Evolutionary conservation across 2,329 filamentous ascomycete species (phyloP).

Genomic region (Metarhizium humberi): DNA sequence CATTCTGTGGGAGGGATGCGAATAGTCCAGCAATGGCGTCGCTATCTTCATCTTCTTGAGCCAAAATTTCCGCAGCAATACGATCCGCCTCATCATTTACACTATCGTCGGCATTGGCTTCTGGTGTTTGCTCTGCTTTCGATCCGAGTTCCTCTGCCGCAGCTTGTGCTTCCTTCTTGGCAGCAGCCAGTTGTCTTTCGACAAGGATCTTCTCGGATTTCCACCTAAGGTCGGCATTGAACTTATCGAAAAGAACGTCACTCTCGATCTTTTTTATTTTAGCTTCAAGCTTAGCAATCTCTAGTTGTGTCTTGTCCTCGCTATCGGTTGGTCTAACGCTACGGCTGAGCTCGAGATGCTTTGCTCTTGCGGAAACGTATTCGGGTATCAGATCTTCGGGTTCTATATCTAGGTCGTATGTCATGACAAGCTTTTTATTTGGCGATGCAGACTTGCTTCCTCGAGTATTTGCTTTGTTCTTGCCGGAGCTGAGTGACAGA

Average conservation of each 20-base stretch:
- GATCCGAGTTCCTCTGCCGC: slow-evolving; percentile 12
- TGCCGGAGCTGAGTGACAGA: slow-evolving; percentile 14
- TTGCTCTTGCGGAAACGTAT: slow-evolving; percentile 67
- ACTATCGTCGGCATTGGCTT: slow-evolving; percentile 22
- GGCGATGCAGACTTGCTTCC: slow-evolving; percentile 6
- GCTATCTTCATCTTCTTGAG: slow-evolving; percentile 43
- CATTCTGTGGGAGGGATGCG: slow-evolving; percentile 49
- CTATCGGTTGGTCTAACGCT: slow-evolving; percentile 12
- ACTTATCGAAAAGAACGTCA: slow-evolving; percentile 65
- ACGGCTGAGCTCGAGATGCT: slow-evolving; percentile 44
- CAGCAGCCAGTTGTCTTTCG: slow-evolving; percentile 50
- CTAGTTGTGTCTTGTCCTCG: slow-evolving; percentile 26
- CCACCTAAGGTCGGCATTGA: slow-evolving; percentile 58
- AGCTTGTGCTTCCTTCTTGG: slow-evolving; percentile 27
- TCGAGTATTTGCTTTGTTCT: slow-evolving; percentile 23
- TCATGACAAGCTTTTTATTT: slow-evolving; percentile 34
- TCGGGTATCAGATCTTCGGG: slow-evolving; percentile 65
- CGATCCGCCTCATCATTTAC: slow-evolving; percentile 47
- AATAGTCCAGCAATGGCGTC: slow-evolving; percentile 45
- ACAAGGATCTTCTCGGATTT: slow-evolving; percentile 46
- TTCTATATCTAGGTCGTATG: slow-evolving; percentile 62
- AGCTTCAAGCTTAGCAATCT: slow-evolving; percentile 56
- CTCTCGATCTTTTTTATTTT: slow-evolving; percentile 72
- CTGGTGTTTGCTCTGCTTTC: slow-evolving; percentile 20
- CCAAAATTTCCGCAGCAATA: slow-evolving; percentile 50